Conservation (phyloP, 2,329 filamentous ascomycete genomes). For the Paramyrothecium sp. region DNA sequence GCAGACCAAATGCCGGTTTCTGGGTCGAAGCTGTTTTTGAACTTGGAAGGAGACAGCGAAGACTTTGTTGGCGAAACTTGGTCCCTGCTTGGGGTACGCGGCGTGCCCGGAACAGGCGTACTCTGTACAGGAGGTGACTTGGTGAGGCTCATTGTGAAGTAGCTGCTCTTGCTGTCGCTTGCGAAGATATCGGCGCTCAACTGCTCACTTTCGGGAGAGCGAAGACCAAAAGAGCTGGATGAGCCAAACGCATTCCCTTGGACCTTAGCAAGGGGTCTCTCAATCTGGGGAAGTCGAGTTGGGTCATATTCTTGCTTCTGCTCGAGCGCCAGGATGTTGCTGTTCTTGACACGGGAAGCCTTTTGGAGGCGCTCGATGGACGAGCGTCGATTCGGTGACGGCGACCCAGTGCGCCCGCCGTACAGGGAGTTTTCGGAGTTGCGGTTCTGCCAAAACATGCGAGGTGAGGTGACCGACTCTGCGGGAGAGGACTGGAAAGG, state of each 20-base stretch:
- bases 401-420: conserved; percentile 57
- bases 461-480: conserved; percentile 68
- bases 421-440: conserved; percentile 75
- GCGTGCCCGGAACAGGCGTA: conserved; percentile 29
- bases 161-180: conserved; percentile 53
- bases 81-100: conserved; percentile 62
- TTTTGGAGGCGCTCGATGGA: conserved; percentile 95
- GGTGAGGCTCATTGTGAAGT: conserved; percentile 56
- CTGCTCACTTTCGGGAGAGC: conserved; percentile 44
- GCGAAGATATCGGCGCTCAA: conserved; percentile 44
- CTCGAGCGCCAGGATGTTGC: conserved; percentile 92
- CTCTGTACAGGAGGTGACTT: conserved; percentile 34
- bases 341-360: conserved; percentile 95
- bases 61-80: conserved; percentile 84
- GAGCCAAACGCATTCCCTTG: conserved; percentile 70
- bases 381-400: conserved; percentile 74
- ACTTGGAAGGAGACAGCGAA: conserved; percentile 69
- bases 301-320: conserved; percentile 93
- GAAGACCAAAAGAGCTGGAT: conserved; percentile 51
- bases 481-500: conserved; percentile 84
- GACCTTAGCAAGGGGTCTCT: conserved; percentile 77
- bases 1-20: conserved; percentile 68
- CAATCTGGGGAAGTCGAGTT: conserved; percentile 70
- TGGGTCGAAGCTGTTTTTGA: conserved; percentile 68
- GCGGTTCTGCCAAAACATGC: conserved; percentile 87